phyloP scores from a whole-genome alignment of 2,329 filamentous ascomycete genomes.

The Aureobasidium sp. region DNA sequence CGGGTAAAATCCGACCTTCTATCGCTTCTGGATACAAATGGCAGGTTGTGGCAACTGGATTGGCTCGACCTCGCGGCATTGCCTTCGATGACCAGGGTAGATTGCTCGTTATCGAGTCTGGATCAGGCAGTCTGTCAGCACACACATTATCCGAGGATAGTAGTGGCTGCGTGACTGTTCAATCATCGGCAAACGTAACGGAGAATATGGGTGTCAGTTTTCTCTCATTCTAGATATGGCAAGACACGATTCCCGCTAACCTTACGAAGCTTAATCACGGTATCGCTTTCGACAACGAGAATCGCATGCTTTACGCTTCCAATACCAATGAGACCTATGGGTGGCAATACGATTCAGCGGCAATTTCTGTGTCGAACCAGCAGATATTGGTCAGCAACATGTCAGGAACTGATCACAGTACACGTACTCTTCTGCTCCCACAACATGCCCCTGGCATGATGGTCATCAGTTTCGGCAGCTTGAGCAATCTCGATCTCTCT shows the following conservation, averaged over 20 bases:
- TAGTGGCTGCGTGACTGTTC: conserved; percentile 14
- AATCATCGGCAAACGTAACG: conserved; percentile 2
- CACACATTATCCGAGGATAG: conserved; percentile 27
- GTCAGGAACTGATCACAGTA: conserved; percentile 54
- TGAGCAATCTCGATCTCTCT: conserved; percentile 53
- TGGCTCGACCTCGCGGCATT: conserved; percentile 41
- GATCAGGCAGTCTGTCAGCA: conserved; percentile 30
- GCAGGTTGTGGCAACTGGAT: conserved; percentile 40
- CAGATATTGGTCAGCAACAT: conserved; percentile 53
- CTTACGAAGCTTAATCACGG: conserved; percentile 41
- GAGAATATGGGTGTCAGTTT: background rate
- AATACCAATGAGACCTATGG: conserved; percentile 44
- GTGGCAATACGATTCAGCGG: conserved; percentile 58
- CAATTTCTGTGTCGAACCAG: conserved; percentile 18
- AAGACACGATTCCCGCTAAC: background rate
- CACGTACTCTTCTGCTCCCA: conserved; percentile 60
- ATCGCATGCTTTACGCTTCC: conserved; percentile 44
- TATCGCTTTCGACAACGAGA: conserved; percentile 27
- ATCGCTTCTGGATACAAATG: conserved; percentile 37
- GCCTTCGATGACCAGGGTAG: conserved; percentile 42
- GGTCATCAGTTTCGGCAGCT: conserved; percentile 59
- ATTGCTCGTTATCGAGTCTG: conserved; percentile 42
- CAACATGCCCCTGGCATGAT: conserved; percentile 49
- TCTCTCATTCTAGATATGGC: background rate
- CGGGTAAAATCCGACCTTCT: conserved; percentile 26